These are phyloP conservation scores for Sphagnum fallax DNA, from an alignment of 228 moss, liverwort and hornwort genomes.

Conservation along the genomic window DNA sequence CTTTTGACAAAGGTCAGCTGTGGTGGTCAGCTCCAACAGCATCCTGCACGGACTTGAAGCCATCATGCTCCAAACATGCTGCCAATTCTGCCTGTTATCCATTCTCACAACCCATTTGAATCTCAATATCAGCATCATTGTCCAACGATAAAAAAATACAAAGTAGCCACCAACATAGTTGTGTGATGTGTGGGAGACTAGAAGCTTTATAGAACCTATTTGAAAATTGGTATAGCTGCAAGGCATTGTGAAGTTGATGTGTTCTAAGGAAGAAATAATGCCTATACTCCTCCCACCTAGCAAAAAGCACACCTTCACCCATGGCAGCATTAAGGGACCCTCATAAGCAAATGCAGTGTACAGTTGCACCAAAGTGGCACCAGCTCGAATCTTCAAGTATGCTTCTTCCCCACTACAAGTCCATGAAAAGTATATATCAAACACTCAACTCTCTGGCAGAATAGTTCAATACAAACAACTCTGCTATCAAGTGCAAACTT, in stretches of 20 bases:
- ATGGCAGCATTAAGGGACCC: constrained; percentile 71
- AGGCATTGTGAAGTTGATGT: no score
- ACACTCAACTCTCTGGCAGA: no score
- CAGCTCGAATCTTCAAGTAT: constrained; percentile 90
- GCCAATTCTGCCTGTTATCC: constrained; percentile 64
- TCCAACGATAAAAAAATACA: no score
- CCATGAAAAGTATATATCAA: not conserved
- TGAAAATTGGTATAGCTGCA: no score
- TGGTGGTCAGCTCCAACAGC: constrained; percentile 88
- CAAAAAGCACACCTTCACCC: constrained; percentile 53
- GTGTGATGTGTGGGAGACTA: no score
- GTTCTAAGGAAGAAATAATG: no score
- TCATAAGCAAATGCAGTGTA: constrained; percentile 90
- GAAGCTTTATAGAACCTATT: no score
- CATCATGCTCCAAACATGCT: constrained; percentile 88
- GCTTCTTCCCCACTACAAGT: constrained; percentile 75
- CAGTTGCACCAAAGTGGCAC: constrained; percentile 92
- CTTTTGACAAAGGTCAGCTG: constrained; percentile 7
- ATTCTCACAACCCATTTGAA: no score
- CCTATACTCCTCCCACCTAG: not conserved
- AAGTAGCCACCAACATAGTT: no score
- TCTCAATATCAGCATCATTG: no score
- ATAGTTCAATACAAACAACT: no score
- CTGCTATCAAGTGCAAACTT: no score
- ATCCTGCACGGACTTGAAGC: constrained; percentile 73